Evolutionary conservation across 805 yeast genomes (phyloP), one percentile per base, ranked within the genome.

Genomic region (Cyberlindnera nakhonratchasimensis): DNA sequence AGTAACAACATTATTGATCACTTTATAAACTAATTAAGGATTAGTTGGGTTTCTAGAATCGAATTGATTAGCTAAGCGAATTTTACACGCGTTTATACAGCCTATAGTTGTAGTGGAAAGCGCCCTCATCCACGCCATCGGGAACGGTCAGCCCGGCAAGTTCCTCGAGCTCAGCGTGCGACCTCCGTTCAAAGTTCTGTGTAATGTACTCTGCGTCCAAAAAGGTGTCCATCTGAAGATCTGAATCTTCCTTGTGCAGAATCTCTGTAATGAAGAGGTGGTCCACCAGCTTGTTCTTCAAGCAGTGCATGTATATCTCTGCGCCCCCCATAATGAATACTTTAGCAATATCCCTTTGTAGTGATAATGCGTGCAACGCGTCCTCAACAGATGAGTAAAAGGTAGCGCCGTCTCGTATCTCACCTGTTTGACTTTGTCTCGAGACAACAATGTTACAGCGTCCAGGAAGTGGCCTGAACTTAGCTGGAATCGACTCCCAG

Each of bases 321-420:
- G 90, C 93, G 1, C 99, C 99, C 3, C 99, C 99, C 48, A 93
- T 91, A 20, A 93, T 74, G 57, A 80, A 93, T 1, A 93, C 71
- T 36, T 77, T 75, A 37, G 79, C 84, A 17, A 82, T 58, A 2
- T 55, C 48, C 5, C 54, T 48, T 34, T 47, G 32, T 10, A 20
- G 22, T 10, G 57, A 50, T n/a, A 74, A 47, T 11, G 51, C 43
- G 0, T 57, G 47, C 8, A 79, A 46, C 0, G 83, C 77, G 1
- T 62, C 62, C 6, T 66, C 63, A 14, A 80, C 53, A 1, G 80
- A 71, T 23, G 64, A 58, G 43, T 30, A 47, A 16, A 75, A 73
- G 2, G 58, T 53, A 19, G 62, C 30, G 8, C 68, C 70, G 30
- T 42, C 42, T 4, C 40, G 48, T 14, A 38, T 42, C 9, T 50